Base-by-base conservation (phyloP, 257 asterid species). In the Solanum sparsipilum region DNA sequence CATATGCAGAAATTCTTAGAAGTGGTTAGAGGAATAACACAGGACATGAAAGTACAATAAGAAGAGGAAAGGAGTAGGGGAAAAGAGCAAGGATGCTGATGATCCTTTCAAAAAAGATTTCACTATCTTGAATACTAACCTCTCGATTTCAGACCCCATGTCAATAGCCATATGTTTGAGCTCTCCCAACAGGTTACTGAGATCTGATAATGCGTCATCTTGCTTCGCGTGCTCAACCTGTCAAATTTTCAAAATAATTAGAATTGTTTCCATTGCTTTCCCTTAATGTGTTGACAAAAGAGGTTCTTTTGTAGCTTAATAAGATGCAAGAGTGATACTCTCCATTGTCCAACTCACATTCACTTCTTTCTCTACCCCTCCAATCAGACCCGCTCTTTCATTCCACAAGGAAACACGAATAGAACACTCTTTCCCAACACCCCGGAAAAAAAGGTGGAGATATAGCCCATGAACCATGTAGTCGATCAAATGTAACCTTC, bases 141-240 rank as follows among this genome's bases (percentile, higher is more conserved):
- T 92, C 18, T 93, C 96, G 21, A 95, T 93, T 93, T 94, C 98
- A 84, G 92, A 93, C 8, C 98, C 98, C 98, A 95, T 95, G 90
- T 93, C 96, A 44, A 94, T 35, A 84, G 98, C 98, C 98, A 95
- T 95, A 36, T 91, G 91, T 94, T 94, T 95, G 58, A 95, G 92
- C 87, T 95, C 98, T 52, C 95, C 96, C 93, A 95, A 85, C 18
- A 95, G 87, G 79, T 91, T 89, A 86, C 98, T 95, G 56, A 95
- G 89, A 90, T 93, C 98, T 15, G 91, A 84, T 65, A 95, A 90
- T 74, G 92, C 93, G 27, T 95, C 96, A 65, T 95, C 98, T 92
- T 95, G 96, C 89, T 94, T 95, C 81, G 86, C 87, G 88, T 94
- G 92, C 88, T 95, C 98, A 9, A 93, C 95, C 98, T 95, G 93